phyloP scores from a whole-genome alignment of 768 basidiomycete genomes.

The Boletus vinaceobasis region DNA sequence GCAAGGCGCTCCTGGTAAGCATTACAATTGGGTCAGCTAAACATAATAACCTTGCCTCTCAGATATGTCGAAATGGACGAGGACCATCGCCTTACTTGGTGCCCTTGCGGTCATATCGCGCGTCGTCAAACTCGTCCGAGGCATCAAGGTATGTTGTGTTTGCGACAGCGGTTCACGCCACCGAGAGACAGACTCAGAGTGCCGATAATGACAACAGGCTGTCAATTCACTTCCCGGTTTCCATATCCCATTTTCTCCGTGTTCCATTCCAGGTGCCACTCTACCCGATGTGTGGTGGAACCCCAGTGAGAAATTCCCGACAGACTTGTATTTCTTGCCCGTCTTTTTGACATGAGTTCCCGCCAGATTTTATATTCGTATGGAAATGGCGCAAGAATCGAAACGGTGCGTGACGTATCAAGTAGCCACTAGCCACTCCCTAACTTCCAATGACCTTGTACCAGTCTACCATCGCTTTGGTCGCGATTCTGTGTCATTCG shows the following conservation, averaged over 20 bases:
- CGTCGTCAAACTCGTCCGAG: slow-evolving; percentile 12
- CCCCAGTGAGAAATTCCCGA: slow-evolving; percentile 7
- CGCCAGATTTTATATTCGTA: slow-evolving; percentile 8
- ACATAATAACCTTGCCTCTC: not conserved
- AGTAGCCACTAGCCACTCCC: no score
- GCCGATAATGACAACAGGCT: not conserved
- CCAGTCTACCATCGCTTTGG: slow-evolving; percentile 12
- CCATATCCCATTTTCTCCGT: slow-evolving; percentile 14
- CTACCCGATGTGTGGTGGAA: slow-evolving; percentile 17
- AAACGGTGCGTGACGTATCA: slow-evolving; percentile 11
- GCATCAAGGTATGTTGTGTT: slow-evolving; percentile 8
- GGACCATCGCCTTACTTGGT: not conserved
- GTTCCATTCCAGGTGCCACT: not conserved
- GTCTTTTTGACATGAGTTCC: not conserved
- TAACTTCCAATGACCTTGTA: not conserved
- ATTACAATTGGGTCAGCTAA: not conserved
- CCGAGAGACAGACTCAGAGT: not conserved
- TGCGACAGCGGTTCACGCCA: not conserved
- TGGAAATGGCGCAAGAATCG: slow-evolving; percentile 19
- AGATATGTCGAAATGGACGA: not conserved
- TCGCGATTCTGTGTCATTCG: slow-evolving; percentile 16
- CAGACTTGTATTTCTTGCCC: not conserved
- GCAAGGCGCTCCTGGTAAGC: not conserved
- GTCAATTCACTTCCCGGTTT: slow-evolving; percentile 16
- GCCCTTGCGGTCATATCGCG: slow-evolving; percentile 10